Evolutionary conservation across 768 basidiomycete species (phyloP), one percentile per base, ranked within the genome.

Genomic region (Auricularia sp.): DNA sequence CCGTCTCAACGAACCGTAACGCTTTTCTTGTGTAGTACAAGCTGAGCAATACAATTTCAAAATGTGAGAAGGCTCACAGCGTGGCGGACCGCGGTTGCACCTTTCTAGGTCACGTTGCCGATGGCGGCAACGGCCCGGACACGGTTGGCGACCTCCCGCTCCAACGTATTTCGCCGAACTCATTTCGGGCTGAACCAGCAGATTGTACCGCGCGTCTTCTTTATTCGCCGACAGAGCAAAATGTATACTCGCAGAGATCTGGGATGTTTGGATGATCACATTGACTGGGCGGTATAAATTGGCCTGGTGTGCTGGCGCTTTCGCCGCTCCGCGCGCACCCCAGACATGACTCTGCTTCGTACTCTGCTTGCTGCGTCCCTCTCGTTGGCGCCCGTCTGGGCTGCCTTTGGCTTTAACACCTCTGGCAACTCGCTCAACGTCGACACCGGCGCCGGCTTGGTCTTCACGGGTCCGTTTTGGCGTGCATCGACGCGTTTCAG

Each of bases 381-480:
- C 10, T 8, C 16, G 3, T 18, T 51, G 47, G 18, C 47, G 47
- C 68, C 67, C 35, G 75, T 70, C n/a, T 77, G 78, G 44, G 79
- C 80, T 11, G 78, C 79, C 7, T 81, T 81, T 65, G 80, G 80
- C 1, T 74, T 80, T 23, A 78, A 77, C 5, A 78, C 75, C 18
- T 80, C 78, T 29, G 77, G 78, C 6, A 68, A 64, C 34, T 77
- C 76, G 58, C 63, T 79, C 70, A 59, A 77, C 6, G 78, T 80
- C 33, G 80, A 81, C 69, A 77, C 79, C 54, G 80, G 78, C 7
- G 78, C 73, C 21, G 79, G 78, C 11, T 73, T 81, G 53, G 74
- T 80, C 21, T 79, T 78, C 7, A 80, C 77, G 8, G 76, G 78
- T 79, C 67, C 62, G 74, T 71, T 29, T 29, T 29, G 33, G 29